These are phyloP conservation scores for Eimeria acervulina DNA, from an alignment of 169 alveolate genomes.

Conservation along the genomic window DNA sequence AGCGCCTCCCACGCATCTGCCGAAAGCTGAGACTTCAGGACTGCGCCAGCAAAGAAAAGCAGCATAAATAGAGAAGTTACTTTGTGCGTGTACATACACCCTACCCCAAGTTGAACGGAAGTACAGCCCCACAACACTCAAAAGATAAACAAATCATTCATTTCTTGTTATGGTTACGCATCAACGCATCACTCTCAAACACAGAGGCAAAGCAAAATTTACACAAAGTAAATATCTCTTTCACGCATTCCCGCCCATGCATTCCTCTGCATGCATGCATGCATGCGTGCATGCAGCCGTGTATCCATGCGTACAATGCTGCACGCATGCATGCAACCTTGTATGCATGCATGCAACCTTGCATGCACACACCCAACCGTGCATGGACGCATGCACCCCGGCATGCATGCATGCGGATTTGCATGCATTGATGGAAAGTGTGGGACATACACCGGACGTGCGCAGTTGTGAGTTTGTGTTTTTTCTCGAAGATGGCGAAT, in stretches of 20 bases:
- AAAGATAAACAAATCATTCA: too few relatives aligned
- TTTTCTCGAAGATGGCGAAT: background rate
- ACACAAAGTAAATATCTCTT: too few relatives aligned
- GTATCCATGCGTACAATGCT: background rate
- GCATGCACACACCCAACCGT: too few relatives aligned
- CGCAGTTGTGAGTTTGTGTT: background rate
- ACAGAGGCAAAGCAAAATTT: too few relatives aligned
- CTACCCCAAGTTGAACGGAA: too few relatives aligned
- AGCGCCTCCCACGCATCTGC: constrained; percentile 35
- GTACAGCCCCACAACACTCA: too few relatives aligned
- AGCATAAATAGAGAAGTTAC: background rate
- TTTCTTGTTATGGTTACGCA: background rate
- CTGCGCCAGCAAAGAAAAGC: background rate
- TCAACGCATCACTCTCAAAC: background rate
- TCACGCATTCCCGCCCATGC: too few relatives aligned
- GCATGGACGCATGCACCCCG: background rate
- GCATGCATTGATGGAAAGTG: too few relatives aligned
- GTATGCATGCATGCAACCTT: background rate
- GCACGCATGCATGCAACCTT: background rate
- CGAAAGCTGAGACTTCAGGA: constrained; percentile 28
- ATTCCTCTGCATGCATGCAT: too few relatives aligned
- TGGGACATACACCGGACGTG: constrained; percentile 45
- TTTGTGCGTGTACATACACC: too few relatives aligned
- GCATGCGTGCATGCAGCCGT: background rate
- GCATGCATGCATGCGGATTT: background rate